Evolutionary conservation across 2,329 filamentous ascomycete genomes (phyloP).

Genomic region (Thelonectria discophora): DNA sequence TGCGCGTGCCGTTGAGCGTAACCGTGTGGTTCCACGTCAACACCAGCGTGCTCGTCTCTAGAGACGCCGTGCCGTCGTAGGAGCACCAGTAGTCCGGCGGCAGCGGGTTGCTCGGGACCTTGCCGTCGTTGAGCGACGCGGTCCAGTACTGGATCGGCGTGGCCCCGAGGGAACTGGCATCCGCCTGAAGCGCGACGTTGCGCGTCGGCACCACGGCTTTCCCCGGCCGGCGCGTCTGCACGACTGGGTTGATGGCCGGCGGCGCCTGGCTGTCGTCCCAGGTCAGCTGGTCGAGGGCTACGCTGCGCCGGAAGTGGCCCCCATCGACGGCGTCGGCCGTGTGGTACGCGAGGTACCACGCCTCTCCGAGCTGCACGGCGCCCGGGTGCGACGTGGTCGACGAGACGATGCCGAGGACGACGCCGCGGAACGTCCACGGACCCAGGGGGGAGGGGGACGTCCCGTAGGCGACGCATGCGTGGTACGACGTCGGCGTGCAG

Average conservation of each 20-base stretch:
- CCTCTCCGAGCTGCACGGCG: conserved; percentile 42
- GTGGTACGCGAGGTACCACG: conserved; percentile 48
- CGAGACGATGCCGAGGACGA: conserved; percentile 49
- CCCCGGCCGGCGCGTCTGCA: conserved; percentile 42
- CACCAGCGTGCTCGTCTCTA: conserved; percentile 42
- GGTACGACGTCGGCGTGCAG: conserved; percentile 50
- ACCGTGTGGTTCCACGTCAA: conserved; percentile 45
- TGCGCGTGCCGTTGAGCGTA: conserved; percentile 42
- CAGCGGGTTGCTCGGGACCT: conserved; percentile 44
- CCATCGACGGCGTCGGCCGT: conserved; percentile 48
- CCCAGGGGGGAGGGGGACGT: conserved; percentile 47
- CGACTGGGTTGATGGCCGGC: conserved; percentile 42
- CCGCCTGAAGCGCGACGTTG: conserved; percentile 46
- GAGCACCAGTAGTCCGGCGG: conserved; percentile 51
- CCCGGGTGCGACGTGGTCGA: conserved; percentile 50
- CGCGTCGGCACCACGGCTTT: conserved; percentile 40
- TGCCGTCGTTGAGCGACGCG: conserved; percentile 46
- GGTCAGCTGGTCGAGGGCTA: conserved; percentile 47
- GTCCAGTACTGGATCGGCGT: conserved; percentile 52
- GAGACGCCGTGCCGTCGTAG: conserved; percentile 45
- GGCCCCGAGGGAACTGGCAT: conserved; percentile 34
- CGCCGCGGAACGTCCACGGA: conserved; percentile 48
- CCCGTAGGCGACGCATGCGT: conserved; percentile 51
- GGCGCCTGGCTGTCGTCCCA: conserved; percentile 45
- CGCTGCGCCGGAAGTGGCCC: conserved; percentile 48